Conservation (phyloP, 1,284 basidiomycete genomes). For the Marasmius oreades region DNA sequence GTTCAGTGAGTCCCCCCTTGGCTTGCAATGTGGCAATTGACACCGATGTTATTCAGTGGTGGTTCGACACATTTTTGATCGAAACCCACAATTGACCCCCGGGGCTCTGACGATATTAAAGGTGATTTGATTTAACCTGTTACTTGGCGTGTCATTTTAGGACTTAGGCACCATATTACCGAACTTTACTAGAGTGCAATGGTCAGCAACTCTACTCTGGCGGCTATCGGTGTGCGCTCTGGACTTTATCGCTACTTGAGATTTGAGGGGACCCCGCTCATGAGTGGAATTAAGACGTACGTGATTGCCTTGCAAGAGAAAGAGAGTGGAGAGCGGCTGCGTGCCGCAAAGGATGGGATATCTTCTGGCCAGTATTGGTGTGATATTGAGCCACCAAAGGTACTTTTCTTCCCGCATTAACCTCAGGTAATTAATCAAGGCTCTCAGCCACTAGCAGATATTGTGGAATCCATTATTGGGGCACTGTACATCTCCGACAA, state of each 20-base stretch:
- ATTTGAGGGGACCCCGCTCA: constrained; percentile 51
- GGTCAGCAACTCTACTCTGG: constrained; percentile 74
- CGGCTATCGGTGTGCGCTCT: constrained; percentile 66
- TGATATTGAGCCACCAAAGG: constrained; percentile 73
- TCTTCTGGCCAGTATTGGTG: constrained; percentile 71
- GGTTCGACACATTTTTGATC: constrained; percentile 64
- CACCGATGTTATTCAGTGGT: constrained; percentile 42
- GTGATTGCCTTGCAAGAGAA: constrained; percentile 43
- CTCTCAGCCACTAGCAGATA: constrained; percentile 63
- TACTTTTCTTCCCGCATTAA: constrained; percentile 20
- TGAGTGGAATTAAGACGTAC: constrained; percentile 51
- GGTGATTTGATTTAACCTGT: constrained; percentile 33
- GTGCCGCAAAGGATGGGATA: constrained; percentile 44
- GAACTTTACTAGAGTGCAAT: constrained; percentile 57
- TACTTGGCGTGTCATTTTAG: background rate
- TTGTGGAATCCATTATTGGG: constrained; percentile 74
- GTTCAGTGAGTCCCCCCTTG: constrained; percentile 49
- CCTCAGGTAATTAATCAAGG: background rate
- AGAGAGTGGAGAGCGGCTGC: constrained; percentile 45
- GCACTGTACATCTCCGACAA: constrained; percentile 74
- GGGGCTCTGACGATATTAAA: constrained; percentile 75
- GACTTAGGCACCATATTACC: background rate
- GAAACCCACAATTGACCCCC: constrained; percentile 59
- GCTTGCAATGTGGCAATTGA: constrained; percentile 1
- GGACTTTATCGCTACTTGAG: constrained; percentile 62